phyloP scores from a whole-genome alignment of 179 eudicot genomes.

The Silene noctiflora region DNA sequence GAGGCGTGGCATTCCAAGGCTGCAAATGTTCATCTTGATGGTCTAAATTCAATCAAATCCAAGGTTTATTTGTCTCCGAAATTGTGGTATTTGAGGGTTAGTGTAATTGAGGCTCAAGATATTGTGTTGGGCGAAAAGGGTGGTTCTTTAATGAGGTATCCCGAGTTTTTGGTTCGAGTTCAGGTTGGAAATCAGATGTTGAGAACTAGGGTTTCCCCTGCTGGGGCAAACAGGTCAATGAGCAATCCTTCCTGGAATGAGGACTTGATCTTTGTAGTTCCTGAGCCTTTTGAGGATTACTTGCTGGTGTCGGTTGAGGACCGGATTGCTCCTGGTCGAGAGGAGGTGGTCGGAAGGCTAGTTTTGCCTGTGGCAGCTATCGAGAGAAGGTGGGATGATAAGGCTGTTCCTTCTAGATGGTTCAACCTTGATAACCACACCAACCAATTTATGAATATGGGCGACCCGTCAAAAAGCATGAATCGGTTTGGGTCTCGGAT shows the following conservation, averaged over 20 bases:
- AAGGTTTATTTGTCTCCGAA: slow-evolving; percentile 42
- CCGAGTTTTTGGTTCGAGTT: slow-evolving; percentile 36
- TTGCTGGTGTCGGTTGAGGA: slow-evolving; percentile 38
- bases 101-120: slow-evolving; percentile 40
- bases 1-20: slow-evolving; percentile 50
- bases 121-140: slow-evolving; percentile 37
- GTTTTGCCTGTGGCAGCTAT: slow-evolving; percentile 30
- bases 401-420: slow-evolving; percentile 39
- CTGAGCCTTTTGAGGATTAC: slow-evolving; percentile 49
- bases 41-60: slow-evolving; percentile 33
- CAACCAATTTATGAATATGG: slow-evolving; percentile 12
- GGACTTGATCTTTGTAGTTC: slow-evolving; percentile 47
- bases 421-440: slow-evolving; percentile 35
- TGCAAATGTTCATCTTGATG: slow-evolving; percentile 41
- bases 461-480: slow-evolving; percentile 31
- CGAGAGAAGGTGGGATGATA: slow-evolving; percentile 46
- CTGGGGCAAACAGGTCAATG: slow-evolving; percentile 28
- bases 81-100: slow-evolving; percentile 41
- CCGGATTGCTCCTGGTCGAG: slow-evolving; percentile 36
- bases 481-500: slow-evolving; percentile 37
- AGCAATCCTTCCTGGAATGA: slow-evolving; percentile 41
- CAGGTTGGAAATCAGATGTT: slow-evolving; percentile 41
- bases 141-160: slow-evolving; percentile 38
- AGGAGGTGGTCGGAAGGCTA: slow-evolving; percentile 38
- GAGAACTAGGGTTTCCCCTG: slow-evolving; percentile 35